Evolutionary conservation across 2,329 filamentous ascomycete genomes (phyloP), one percentile per base, ranked within the genome.

Genomic region (Penicillium sp.): DNA sequence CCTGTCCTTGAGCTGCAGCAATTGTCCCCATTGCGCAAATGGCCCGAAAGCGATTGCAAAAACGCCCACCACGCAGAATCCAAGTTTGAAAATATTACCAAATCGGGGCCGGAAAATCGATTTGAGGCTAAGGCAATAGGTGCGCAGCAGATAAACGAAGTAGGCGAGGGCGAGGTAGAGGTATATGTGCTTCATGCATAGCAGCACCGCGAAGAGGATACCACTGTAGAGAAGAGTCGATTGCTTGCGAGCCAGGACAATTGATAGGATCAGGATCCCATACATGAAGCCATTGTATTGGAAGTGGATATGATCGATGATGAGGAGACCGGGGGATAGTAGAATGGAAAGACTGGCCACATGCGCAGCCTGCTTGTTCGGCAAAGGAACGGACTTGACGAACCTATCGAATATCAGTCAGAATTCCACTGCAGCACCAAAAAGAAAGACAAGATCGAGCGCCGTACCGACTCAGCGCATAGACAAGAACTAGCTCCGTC

Each of bases 281-380:
- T 97, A 99, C 75, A 99, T 85, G 75, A 92, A 91, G 39, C 94
- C 93, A 77, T 99, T 99, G 79, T 99, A 99, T 79, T 99, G 94
- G 73, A 99, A 99, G 73, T 97, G 92, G 61, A 97, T 93, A 72
- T 99, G 94, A 69, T 99, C 94, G 72, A 99, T 97, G 70, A 99
- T 95, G 57, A 99, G 80, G 35, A 99, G 83, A 2, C 93, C 94
- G 0, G 94, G 94, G 0, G 92, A 97, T 13, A 97, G 83, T 4
- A 97, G 79, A 56, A 99, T 86, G 1, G 93, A 97, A 53, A 97
- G 80, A 25, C 92, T 91, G 45, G 89, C 90, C 25, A 89, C 90
- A 68, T 97, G 91, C 12, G 91, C 88, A 46, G 90, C 86, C 42
- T 85, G 86, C 68, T 86, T 91, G n/a, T 84, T 83, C 8, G 75